Evolutionary conservation across 129 eudicot species (phyloP).

Genomic region (Smallanthus sonchifolius): DNA sequence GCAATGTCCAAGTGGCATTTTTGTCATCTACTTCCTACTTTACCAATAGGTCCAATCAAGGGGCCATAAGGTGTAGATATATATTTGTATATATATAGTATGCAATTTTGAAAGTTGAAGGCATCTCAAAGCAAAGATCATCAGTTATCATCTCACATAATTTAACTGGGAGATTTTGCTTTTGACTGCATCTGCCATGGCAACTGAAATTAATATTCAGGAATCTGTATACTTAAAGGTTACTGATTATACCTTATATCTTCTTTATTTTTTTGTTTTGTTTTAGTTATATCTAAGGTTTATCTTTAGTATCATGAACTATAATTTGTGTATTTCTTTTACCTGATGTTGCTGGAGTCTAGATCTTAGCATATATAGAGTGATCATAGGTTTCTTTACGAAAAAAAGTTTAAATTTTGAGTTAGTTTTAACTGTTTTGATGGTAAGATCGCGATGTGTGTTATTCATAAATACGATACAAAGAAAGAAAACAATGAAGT

Average conservation of each 20-base stretch:
- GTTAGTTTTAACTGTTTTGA: background rate
- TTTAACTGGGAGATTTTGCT: constrained; percentile 24
- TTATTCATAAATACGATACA: background rate
- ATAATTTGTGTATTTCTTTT: constrained; percentile 3
- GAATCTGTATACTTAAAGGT: constrained; percentile 25
- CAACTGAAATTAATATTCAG: constrained; percentile 24
- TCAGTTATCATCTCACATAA: constrained; percentile 19
- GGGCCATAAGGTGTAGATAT: constrained; percentile 23
- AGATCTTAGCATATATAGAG: constrained; percentile 11
- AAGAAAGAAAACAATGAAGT: background rate
- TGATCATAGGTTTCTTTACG: constrained; percentile 10
- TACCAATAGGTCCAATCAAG: constrained; percentile 23
- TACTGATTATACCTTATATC: constrained; percentile 11
- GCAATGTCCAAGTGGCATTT: constrained; percentile 36
- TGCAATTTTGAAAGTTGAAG: constrained; percentile 29
- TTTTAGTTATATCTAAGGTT: constrained; percentile 3
- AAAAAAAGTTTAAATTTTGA: background rate
- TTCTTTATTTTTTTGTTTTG: background rate
- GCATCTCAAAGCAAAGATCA: constrained; percentile 22
- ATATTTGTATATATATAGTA: constrained; percentile 13
- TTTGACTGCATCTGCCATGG: constrained; percentile 26
- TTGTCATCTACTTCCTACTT: constrained; percentile 37
- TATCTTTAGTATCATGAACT: constrained; percentile 7
- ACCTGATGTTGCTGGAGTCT: constrained; percentile 11
- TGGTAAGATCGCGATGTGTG: constrained; percentile 5